phyloP scores from a whole-genome alignment of 768 basidiomycete species.

The Pulveroboletus sp. region DNA sequence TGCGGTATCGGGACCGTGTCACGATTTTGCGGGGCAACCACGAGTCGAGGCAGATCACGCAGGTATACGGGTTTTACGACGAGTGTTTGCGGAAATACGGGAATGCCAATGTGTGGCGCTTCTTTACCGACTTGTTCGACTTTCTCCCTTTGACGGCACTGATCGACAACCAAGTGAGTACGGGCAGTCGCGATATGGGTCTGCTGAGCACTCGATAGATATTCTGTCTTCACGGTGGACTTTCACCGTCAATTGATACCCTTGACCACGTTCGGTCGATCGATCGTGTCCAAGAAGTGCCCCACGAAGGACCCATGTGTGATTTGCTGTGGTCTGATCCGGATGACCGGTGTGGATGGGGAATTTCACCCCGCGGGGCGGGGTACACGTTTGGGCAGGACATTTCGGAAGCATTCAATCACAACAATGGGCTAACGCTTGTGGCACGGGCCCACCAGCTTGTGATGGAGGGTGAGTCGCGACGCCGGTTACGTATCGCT shows the following conservation, averaged over 20 bases:
- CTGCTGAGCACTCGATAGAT: slow-evolving; percentile 53
- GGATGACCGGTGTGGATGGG: slow-evolving; percentile 99
- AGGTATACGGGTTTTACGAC: slow-evolving; percentile 99
- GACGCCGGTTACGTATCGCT: neutral
- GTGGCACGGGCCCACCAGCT: slow-evolving; percentile 93
- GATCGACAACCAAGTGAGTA: slow-evolving; percentile 97
- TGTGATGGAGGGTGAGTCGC: slow-evolving; percentile 87
- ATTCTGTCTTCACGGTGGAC: slow-evolving; percentile 97
- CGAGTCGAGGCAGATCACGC: slow-evolving; percentile 99
- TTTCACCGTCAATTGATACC: slow-evolving; percentile 98
- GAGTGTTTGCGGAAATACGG: slow-evolving; percentile 99
- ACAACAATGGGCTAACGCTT: slow-evolving; percentile 96
- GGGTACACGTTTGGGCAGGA: slow-evolving; percentile 99
- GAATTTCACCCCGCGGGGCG: slow-evolving; percentile 96
- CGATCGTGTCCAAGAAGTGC: slow-evolving; percentile 98
- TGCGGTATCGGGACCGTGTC: slow-evolving; percentile 96
- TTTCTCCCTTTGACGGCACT: slow-evolving; percentile 95
- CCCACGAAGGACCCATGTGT: slow-evolving; percentile 99
- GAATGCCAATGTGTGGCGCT: slow-evolving; percentile 99
- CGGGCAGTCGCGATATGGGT: neutral
- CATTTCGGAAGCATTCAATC: slow-evolving; percentile 98
- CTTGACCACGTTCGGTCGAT: slow-evolving; percentile 99
- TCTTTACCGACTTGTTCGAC: slow-evolving; percentile 98
- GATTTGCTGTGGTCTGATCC: slow-evolving; percentile 99
- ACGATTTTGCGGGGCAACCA: slow-evolving; percentile 98